Evolutionary conservation across 2,329 filamentous ascomycete species (phyloP).

Genomic region (Tolypocladium endophyticum): DNA sequence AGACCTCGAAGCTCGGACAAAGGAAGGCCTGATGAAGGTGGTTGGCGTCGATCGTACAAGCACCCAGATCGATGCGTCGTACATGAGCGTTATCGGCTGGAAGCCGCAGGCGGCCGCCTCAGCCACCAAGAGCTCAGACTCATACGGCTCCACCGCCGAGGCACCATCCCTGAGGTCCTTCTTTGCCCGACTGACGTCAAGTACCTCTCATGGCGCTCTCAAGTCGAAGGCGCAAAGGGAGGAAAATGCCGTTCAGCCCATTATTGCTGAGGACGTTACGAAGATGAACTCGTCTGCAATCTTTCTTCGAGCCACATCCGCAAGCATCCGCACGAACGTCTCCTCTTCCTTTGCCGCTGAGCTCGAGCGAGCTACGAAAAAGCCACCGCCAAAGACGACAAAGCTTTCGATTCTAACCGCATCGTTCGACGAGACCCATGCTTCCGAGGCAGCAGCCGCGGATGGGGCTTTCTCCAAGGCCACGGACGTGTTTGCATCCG

Average conservation of each 20-base stretch:
- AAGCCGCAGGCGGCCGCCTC: constrained; percentile 44
- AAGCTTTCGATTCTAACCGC: constrained; percentile 82
- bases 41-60: constrained; percentile 71
- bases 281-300: constrained; percentile 65
- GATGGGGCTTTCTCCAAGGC: constrained; percentile 41
- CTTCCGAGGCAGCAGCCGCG: constrained; percentile 43
- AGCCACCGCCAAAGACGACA: constrained; percentile 82
- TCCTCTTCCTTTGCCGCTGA: constrained; percentile 65
- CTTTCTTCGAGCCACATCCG: constrained; percentile 80
- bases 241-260: constrained; percentile 51
- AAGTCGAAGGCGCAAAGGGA: constrained; percentile 49
- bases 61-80: constrained; percentile 83
- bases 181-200: constrained; percentile 65
- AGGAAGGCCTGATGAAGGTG: constrained; percentile 83
- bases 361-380: constrained; percentile 91
- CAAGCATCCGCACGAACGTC: constrained; percentile 68
- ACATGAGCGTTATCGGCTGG: constrained; percentile 82
- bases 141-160: constrained; percentile 33
- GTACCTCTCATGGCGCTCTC: constrained; percentile 36
- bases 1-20: constrained; percentile 72
- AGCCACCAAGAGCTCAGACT: constrained; percentile 31
- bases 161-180: constrained; percentile 62
- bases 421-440: constrained; percentile 71
- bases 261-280: constrained; percentile 61
- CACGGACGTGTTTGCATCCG: constrained; percentile 77